phyloP scores from a whole-genome alignment of 176 grass and related monocot species.

The Carex parvula region DNA sequence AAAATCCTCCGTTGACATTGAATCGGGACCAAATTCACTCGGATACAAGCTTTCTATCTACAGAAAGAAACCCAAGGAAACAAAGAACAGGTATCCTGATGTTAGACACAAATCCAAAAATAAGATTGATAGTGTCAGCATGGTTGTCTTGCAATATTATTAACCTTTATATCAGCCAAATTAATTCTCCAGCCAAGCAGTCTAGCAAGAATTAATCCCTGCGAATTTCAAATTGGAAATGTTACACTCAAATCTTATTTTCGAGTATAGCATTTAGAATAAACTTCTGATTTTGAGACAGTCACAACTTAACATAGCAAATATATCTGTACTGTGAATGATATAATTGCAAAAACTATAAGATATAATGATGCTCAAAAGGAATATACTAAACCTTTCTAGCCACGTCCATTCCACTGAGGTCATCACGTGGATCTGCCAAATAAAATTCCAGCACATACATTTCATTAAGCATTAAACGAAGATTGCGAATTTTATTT shows the following conservation, averaged over 20 bases:
- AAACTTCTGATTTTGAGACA: background rate
- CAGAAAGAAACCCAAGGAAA: slow-evolving; percentile 21
- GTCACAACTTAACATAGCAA: background rate
- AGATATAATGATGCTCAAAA: background rate
- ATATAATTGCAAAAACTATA: background rate
- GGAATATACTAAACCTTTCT: slow-evolving; percentile 60
- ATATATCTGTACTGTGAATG: background rate
- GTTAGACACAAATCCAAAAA: background rate
- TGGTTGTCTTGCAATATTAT: background rate
- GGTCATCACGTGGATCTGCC: slow-evolving; percentile 93
- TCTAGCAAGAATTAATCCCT: slow-evolving; percentile 88
- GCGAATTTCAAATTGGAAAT: slow-evolving; percentile 13
- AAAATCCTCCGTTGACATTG: slow-evolving; percentile 61
- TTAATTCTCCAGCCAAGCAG: slow-evolving; percentile 60
- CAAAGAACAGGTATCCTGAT: background rate
- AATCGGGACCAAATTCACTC: slow-evolving; percentile 58
- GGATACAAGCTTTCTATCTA: slow-evolving; percentile 94
- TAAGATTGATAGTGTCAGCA: background rate
- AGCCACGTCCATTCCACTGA: slow-evolving; percentile 86
- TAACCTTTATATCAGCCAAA: slow-evolving; percentile 81
- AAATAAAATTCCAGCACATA: slow-evolving; percentile 20
- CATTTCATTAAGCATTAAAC: background rate
- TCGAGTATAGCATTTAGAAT: background rate
- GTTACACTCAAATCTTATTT: background rate
- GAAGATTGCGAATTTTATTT: background rate